Base-by-base conservation (phyloP, 2,329 filamentous ascomycete species). In the Penicillium hesseltinei region DNA sequence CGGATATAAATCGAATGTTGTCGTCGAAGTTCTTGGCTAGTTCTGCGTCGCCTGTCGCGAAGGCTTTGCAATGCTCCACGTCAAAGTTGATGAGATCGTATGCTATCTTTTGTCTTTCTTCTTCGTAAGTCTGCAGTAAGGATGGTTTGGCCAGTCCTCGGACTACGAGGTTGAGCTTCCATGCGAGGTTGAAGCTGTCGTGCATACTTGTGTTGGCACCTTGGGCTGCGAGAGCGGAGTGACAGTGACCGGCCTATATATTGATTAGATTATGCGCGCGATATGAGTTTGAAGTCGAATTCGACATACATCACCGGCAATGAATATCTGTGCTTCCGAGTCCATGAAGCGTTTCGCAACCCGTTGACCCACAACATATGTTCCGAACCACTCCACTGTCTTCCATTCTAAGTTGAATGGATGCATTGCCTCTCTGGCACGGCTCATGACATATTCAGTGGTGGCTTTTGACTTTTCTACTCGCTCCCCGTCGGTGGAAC, bases 1-100 rank as follows among this genome's bases (percentile, higher is more conserved):
- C 88, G 0, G 87, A 88, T 63, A 90, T 91, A 74, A 91, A 91
- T 9, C 85, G 83, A 36, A 89, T 83, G 56, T 90, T 90, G 45
- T 84, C 85, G 45, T 82, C 79, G 70, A 91, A 90, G 71, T 90
- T 90, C 61, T 84, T 80, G 0, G 86, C 84, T 2, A 91, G 77
- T 0, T 84, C 85, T 47, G 80, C 79, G 61, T 90, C 86, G 33
- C 87, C 87, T 4, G 80, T 81, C 21, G 84, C 81, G 64, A 85
- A 73, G 29, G 80, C 80, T 52, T 78, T 77, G 46, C 79, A 79
- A 57, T 82, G 80, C 59, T 79, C 79, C 0, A 60, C 53, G 38
- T 73, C 71, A 17, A 72, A 73, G 1, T 59, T 58, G 38, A 72
- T 72, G 0, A 73, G 62, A 46, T 72, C 69, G 23, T 66, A 57